Conservation (phyloP, 331 rosid species). For the Ulmus americana region DNA sequence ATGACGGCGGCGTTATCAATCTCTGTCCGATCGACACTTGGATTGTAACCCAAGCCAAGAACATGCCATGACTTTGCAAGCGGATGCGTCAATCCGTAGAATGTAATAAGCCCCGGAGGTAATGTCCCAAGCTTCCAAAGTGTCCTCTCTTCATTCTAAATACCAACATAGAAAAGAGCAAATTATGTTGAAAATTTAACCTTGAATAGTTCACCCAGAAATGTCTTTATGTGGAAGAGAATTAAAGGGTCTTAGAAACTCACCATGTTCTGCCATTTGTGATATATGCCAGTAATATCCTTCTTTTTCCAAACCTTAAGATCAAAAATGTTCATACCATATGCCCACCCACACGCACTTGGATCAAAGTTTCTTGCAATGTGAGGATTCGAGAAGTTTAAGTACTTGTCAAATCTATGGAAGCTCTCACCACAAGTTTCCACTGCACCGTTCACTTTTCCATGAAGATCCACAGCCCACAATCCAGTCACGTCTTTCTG, state of each 20-base stretch:
- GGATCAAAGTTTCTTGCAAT: slow-evolving; percentile 89
- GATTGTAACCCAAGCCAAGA: slow-evolving; percentile 97
- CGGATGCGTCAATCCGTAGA: slow-evolving; percentile 81
- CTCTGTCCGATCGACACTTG: slow-evolving; percentile 53
- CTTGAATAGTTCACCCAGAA: background rate
- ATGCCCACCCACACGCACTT: slow-evolving; percentile 97
- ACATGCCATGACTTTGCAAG: slow-evolving; percentile 92
- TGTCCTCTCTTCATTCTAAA: slow-evolving; percentile 82
- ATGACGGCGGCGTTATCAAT: slow-evolving; percentile 82
- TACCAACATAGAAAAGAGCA: slow-evolving; percentile 18
- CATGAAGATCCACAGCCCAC: slow-evolving; percentile 69
- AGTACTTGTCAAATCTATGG: slow-evolving; percentile 92
- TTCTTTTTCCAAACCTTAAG: slow-evolving; percentile 85
- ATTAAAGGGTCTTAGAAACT: slow-evolving; percentile 30
- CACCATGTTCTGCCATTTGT: slow-evolving; percentile 99
- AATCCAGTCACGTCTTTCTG: slow-evolving; percentile 90
- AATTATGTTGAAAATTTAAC: background rate
- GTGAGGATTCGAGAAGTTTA: slow-evolving; percentile 83
- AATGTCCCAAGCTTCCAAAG: slow-evolving; percentile 96
- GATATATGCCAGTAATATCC: slow-evolving; percentile 91
- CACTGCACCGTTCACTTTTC: slow-evolving; percentile 96
- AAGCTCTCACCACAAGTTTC: slow-evolving; percentile 94
- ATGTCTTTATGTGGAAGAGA: background rate
- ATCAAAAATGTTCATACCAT: slow-evolving; percentile 95
- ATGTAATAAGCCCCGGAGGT: slow-evolving; percentile 93